Conservation (phyloP, 1,139 yeast genomes). For the Candida sp. region DNA sequence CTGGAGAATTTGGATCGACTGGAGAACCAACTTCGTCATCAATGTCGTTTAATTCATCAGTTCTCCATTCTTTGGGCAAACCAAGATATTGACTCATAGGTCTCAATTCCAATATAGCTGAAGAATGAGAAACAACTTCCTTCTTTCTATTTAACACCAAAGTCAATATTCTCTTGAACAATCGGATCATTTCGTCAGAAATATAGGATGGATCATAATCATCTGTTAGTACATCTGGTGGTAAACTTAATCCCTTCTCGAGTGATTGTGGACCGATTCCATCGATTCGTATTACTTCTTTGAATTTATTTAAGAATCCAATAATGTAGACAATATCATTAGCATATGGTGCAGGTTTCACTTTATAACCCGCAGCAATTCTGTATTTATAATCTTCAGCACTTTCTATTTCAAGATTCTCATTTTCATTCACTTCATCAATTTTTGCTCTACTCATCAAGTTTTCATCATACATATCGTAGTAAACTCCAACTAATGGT, state of each 20-base stretch:
- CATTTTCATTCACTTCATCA: slow-evolving; percentile 13
- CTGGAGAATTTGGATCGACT: slow-evolving; percentile 38
- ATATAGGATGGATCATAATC: slow-evolving; percentile 14
- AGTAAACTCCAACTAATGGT: slow-evolving; percentile 34
- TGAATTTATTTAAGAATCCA: slow-evolving; percentile 43
- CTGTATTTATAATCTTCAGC: slow-evolving; percentile 1
- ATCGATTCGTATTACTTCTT: slow-evolving; percentile 20
- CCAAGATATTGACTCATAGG: slow-evolving; percentile 31
- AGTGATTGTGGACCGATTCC: slow-evolving; percentile 43
- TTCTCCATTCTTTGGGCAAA: slow-evolving; percentile 47
- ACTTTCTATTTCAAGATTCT: slow-evolving; percentile 12
- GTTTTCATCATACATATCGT: slow-evolving; percentile 39
- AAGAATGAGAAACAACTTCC: slow-evolving; percentile 23
- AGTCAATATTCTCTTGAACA: slow-evolving; percentile 33
- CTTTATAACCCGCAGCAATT: slow-evolving; percentile 28
- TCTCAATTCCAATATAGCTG: slow-evolving; percentile 42
- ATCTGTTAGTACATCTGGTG: slow-evolving; percentile 14
- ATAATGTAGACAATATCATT: slow-evolving; percentile 41
- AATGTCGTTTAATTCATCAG: slow-evolving; percentile 15
- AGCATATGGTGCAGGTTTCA: slow-evolving; percentile 36
- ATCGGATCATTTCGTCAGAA: slow-evolving; percentile 29
- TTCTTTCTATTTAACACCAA: slow-evolving; percentile 42
- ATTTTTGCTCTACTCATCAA: slow-evolving; percentile 14
- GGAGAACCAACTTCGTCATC: slow-evolving; percentile 16
- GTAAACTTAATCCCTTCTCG: slow-evolving; percentile 46